Percentiles rank a stretch among this genome's conserved stretches.
These are phyloP conservation scores for Talaromyces rugulosus DNA, from an alignment of 2,329 filamentous ascomycete species.

Conservation along the genomic window DNA sequence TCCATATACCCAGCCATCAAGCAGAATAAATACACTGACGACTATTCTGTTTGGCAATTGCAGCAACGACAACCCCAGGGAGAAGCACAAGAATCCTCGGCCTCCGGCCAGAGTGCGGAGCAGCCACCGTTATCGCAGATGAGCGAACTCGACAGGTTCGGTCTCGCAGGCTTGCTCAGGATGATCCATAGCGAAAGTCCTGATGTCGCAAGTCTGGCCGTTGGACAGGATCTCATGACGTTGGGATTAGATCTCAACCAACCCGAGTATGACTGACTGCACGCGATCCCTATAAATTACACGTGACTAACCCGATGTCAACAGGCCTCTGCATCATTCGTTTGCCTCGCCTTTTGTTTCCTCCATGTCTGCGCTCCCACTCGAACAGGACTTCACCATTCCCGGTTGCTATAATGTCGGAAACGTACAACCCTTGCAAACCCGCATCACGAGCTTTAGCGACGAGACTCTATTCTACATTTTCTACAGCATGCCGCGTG, in stretches of 20 bases:
- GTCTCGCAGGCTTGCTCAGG: conserved; percentile 55
- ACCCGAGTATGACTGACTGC: conserved; percentile 50
- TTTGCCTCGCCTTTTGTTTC: conserved; percentile 62
- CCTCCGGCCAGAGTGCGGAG: conserved; percentile 30
- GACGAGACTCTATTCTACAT: conserved; percentile 66
- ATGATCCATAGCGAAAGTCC: conserved; percentile 54
- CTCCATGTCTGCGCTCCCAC: conserved; percentile 50
- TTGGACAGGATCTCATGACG: conserved; percentile 61
- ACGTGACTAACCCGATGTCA: conserved; percentile 23
- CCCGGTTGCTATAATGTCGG: conserved; percentile 62
- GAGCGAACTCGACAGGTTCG: conserved; percentile 57
- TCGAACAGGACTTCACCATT: conserved; percentile 61
- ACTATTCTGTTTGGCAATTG: conserved; percentile 18
- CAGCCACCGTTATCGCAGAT: conserved; percentile 50
- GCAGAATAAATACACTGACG: background rate
- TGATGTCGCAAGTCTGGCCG: conserved; percentile 51
- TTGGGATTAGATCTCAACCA: conserved; percentile 62
- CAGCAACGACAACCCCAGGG: conserved; percentile 33
- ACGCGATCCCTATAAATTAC: background rate
- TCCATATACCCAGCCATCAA: background rate
- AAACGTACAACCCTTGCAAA: conserved; percentile 60
- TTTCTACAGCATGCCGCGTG: conserved; percentile 64
- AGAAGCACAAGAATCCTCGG: conserved; percentile 33
- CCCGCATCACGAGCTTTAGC: conserved; percentile 56
- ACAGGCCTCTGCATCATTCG: conserved; percentile 57